A percentile compares a stretch with the other conserved stretches of the same genome.
These are phyloP conservation scores for Calophaca sinica DNA, from an alignment of 306 rosid species.

Conservation along the genomic window DNA sequence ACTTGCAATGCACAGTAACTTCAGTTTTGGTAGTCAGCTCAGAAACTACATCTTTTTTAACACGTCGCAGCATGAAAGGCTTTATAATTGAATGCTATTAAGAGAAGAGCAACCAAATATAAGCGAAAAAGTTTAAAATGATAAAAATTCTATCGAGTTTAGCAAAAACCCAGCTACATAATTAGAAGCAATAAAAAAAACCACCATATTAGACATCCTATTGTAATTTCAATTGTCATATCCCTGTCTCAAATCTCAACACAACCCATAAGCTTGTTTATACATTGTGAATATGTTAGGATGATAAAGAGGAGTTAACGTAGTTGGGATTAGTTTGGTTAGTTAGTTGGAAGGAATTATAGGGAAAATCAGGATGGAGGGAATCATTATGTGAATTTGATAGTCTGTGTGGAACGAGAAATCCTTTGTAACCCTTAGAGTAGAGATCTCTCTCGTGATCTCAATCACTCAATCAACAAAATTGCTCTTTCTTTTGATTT, in stretches of 20 bases:
- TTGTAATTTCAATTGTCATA: constrained; percentile 21
- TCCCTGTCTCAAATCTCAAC: too few species aligned
- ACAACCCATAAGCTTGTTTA: neutral
- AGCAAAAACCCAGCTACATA: neutral
- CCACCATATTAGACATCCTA: constrained; percentile 21
- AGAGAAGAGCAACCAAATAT: constrained; percentile 40
- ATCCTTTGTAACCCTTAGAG: too few species aligned
- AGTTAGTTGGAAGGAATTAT: constrained; percentile 5
- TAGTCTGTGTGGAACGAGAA: too few species aligned
- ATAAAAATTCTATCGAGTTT: constrained; percentile 2
- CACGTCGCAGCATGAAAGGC: constrained; percentile 98
- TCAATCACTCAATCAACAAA: too few species aligned
- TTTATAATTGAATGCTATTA: constrained; percentile 93
- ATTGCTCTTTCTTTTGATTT: too few species aligned
- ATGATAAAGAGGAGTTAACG: neutral
- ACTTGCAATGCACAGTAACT: constrained; percentile 94
- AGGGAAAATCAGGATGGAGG: constrained; percentile 2
- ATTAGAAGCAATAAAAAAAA: constrained; percentile 32
- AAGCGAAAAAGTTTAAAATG: constrained; percentile 32
- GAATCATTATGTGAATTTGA: neutral
- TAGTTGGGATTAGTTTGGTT: neutral
- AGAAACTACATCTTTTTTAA: constrained; percentile 90
- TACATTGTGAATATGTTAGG: constrained; percentile 22
- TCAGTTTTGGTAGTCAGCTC: constrained; percentile 92
- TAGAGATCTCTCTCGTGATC: too few species aligned